These are phyloP conservation scores for Coemansia sp. DNA, from an alignment of 192 early-diverging fungal species.

Conservation along the genomic window DNA sequence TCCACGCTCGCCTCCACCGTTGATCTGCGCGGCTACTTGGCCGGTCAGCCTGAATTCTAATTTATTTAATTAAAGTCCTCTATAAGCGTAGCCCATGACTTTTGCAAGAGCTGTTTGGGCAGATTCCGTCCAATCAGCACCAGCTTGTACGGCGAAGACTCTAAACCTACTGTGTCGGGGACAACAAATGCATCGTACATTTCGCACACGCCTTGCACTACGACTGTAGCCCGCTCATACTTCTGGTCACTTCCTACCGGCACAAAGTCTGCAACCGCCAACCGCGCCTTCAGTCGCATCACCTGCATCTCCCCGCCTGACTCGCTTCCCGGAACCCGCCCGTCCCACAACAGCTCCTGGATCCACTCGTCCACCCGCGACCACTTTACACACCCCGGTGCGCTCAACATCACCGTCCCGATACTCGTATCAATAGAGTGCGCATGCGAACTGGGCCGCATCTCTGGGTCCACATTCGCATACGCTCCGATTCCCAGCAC, in stretches of 20 bases:
- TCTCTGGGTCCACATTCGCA: conserved; percentile 28
- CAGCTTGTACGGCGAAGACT: conserved; percentile 19
- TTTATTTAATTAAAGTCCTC: conserved; percentile 11
- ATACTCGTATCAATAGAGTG: conserved; percentile 51
- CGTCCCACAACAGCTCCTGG: conserved; percentile 69
- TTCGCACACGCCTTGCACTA: conserved; percentile 68
- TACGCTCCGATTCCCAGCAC: conserved; percentile 59
- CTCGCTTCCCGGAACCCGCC: conserved; percentile 45
- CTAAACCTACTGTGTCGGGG: conserved; percentile 1
- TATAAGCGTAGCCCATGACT: conserved; percentile 36
- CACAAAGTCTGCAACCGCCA: conserved; percentile 40
- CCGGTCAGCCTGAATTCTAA: neutral
- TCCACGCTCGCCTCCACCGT: conserved; percentile 21
- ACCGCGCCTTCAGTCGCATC: conserved; percentile 61
- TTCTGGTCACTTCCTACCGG: conserved; percentile 31
- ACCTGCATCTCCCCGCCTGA: conserved; percentile 43
- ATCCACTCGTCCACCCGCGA: conserved; percentile 74
- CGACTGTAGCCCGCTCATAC: conserved; percentile 33
- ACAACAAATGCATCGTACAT: conserved; percentile 60
- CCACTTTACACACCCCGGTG: conserved; percentile 53
- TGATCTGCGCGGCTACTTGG: conserved; percentile 22
- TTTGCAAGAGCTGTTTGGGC: conserved; percentile 33
- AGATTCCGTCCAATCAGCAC: conserved; percentile 48
- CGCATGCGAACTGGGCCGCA: conserved; percentile 3
- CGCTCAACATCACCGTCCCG: conserved; percentile 60